Evolutionary conservation across 2,329 filamentous ascomycete species (phyloP), one percentile per base, ranked within the genome.

Genomic region (Mycocentrospora acerina): DNA sequence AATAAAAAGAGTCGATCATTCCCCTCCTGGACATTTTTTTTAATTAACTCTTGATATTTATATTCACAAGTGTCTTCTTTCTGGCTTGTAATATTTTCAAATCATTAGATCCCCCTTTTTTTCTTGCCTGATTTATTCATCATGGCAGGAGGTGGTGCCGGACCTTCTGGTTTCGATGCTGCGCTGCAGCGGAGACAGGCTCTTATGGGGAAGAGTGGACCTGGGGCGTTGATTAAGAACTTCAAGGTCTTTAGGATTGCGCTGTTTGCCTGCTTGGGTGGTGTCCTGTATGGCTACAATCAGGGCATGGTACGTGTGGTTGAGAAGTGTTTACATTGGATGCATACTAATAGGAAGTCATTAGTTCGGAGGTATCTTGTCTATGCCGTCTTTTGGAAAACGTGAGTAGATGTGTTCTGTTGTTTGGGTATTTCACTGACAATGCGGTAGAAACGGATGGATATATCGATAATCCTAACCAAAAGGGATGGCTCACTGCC

Each of bases 281-380:
- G 76, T 35, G 59, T 78, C 14, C 68, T 78, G 18, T 81, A 86
- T 60, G 83, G 86, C 14, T 89, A 88, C 68, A 88, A 89, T 58
- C 83, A 88, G 41, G 86, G 85, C 51, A 83, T 88, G 67, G n/a
- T n/a, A n/a, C n/a, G n/a, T n/a, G n/a, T n/a, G n/a, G n/a, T n/a
- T n/a, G n/a, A n/a, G n/a, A n/a, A n/a, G n/a, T n/a, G n/a, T n/a
- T n/a, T n/a, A n/a, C n/a, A n/a, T n/a, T n/a, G n/a, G n/a, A n/a
- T n/a, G n/a, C n/a, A n/a, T n/a, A n/a, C n/a, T n/a, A n/a, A n/a
- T n/a, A n/a, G n/a, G n/a, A n/a, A n/a, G n/a, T n/a, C n/a, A n/a
- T n/a, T n/a, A n/a, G n/a, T 87, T 88, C 67, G 80, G 80, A n/a
- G 85, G 85, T 16, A 79, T 90, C 15, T 53, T 80, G 37, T 72